phyloP scores from a whole-genome alignment of 1,284 basidiomycete genomes.

The Cerioporus squamosus region DNA sequence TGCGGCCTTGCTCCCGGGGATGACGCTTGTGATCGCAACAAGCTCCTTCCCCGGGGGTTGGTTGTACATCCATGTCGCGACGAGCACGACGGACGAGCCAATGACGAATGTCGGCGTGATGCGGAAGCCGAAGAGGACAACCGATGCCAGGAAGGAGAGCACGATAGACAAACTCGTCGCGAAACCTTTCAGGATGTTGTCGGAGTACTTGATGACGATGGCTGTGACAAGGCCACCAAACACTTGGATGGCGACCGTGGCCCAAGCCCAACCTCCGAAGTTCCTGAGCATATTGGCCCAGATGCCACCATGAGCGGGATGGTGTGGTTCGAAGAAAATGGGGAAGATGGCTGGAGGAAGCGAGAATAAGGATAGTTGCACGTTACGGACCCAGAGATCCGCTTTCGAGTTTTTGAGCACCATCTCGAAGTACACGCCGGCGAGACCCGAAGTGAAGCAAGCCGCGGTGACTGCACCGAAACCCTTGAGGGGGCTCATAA shows the following conservation, averaged over 20 bases:
- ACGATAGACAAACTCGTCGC: slow-evolving; percentile 93
- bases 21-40: slow-evolving; percentile 41
- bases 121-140: slow-evolving; percentile 86
- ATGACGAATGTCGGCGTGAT: slow-evolving; percentile 86
- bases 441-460: slow-evolving; percentile 96
- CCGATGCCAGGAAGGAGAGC: slow-evolving; percentile 89
- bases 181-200: slow-evolving; percentile 93
- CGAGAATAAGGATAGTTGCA: slow-evolving; percentile 94
- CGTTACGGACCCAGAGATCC: slow-evolving; percentile 96
- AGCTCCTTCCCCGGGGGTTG: slow-evolving; percentile 60
- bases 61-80: slow-evolving; percentile 90
- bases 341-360: slow-evolving; percentile 89
- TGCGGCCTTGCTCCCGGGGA: slow-evolving; percentile 35
- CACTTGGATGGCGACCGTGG: slow-evolving; percentile 88
- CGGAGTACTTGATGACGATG: slow-evolving; percentile 84
- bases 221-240: slow-evolving; percentile 91
- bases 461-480: slow-evolving; percentile 89
- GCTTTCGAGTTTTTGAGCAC: slow-evolving; percentile 89
- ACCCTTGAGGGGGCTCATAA: slow-evolving; percentile 85
- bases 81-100: slow-evolving; percentile 82
- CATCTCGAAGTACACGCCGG: slow-evolving; percentile 98
- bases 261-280: slow-evolving; percentile 92
- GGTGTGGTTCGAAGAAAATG: slow-evolving; percentile 60
- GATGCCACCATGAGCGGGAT: slow-evolving; percentile 19
- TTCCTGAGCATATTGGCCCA: slow-evolving; percentile 40